Base-by-base conservation (phyloP, 192 early-diverging fungal species). In the Pilobolus umbonatus region DNA sequence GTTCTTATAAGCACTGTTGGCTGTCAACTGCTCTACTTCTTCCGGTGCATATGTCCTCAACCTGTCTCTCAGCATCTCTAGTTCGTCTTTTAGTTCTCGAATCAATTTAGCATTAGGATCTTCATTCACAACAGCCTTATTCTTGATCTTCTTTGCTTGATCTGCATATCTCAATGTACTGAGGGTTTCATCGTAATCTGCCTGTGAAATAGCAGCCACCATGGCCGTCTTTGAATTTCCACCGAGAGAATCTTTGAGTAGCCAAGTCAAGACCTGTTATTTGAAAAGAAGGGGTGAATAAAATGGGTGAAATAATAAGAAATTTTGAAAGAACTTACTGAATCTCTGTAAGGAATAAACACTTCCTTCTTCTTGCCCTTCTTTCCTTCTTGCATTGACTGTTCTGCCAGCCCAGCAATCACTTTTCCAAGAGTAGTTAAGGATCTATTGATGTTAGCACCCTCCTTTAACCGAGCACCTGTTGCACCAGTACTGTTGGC, bases 381-480 rank as follows among this genome's bases (percentile, higher is more conserved):
- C 46, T 72, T 69, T 5, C 56, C 56, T 24, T 56, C 61, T 11
- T 57, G 26, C 25, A 65, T 68, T 21, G 81, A 80, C 39, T 81
- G 80, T 52, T 88, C 91, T 17, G 91, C 90, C 32, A 97, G 72
- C 19, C 87, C 88, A 4, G 90, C 89, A 31, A 97, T 97, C 36
- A 97, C 95, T 64, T 97, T 97, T 5, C 95, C 95, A 29, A 97
- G 74, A 0, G 91, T 88, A 0, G 91, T 92, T 25, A 98, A 70
- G 10, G 89, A 92, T 63, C 90, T 89, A 75, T 98, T 98, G 78
- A 98, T 98, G 44, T 91, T 93, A 11, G 90, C 91, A 24, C 93
- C 95, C 74, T 98, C 95, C 59, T 89, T 91, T 9, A 96, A 65
- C 9, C 94, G 80, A 45, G 71, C 66, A 2, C 95, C 95, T 0